Conservation (phyloP, 352 stramenopile species). For the Aphanomyces invadans region DNA sequence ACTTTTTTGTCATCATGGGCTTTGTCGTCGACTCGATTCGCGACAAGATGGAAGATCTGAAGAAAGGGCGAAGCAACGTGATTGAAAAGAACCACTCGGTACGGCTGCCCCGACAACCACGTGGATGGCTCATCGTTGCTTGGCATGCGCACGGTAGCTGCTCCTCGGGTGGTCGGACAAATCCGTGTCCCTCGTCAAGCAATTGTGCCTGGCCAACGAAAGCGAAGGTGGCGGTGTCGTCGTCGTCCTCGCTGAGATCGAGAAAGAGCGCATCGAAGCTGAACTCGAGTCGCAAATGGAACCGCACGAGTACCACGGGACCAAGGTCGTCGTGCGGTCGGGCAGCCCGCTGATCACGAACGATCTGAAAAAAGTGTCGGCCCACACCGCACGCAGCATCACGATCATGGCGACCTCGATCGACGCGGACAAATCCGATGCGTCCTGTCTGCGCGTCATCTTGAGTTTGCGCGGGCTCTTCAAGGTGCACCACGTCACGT, state of each 20-base stretch:
- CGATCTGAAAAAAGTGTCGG: slow-evolving; percentile 74
- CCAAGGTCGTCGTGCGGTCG: slow-evolving; percentile 71
- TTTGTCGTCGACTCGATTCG: slow-evolving; percentile 84
- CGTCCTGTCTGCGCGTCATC: slow-evolving; percentile 63
- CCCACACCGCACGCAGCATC: slow-evolving; percentile 61
- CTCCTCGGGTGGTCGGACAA: slow-evolving; percentile 85
- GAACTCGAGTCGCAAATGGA: slow-evolving; percentile 58
- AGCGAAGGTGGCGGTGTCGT: slow-evolving; percentile 76
- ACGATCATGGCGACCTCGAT: slow-evolving; percentile 73
- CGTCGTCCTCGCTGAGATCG: slow-evolving; percentile 61
- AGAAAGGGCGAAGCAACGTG: slow-evolving; percentile 79
- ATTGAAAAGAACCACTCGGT: slow-evolving; percentile 75
- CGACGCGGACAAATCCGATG: slow-evolving; percentile 75
- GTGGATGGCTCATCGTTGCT: too few species aligned
- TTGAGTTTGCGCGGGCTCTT: slow-evolving; percentile 71
- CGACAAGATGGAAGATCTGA: slow-evolving; percentile 81
- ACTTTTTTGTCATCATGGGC: slow-evolving; percentile 86
- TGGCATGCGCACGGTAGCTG: too few species aligned
- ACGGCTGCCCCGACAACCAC: slow-evolving; percentile 7
- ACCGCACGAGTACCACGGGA: slow-evolving; percentile 51
- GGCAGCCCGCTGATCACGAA: slow-evolving; percentile 73
- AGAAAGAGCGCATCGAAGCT: slow-evolving; percentile 75
- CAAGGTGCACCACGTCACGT: too few species aligned
- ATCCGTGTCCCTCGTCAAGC: slow-evolving; percentile 72
- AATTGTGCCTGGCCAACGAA: slow-evolving; percentile 81